These are phyloP conservation scores for Petunia axillaris DNA, from an alignment of 257 asterid genomes.

Conservation along the genomic window DNA sequence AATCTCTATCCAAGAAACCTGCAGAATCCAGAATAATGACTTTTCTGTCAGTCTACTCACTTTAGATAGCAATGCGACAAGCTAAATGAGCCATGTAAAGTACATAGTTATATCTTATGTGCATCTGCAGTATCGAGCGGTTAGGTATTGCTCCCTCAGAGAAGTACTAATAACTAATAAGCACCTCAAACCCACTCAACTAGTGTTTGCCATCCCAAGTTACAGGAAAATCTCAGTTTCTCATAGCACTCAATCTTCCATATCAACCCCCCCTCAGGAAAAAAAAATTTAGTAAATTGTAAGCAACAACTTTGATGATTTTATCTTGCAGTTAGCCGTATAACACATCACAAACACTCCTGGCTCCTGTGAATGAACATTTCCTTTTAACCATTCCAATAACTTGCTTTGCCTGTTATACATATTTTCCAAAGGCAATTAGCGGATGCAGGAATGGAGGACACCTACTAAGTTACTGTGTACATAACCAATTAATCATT, in stretches of 20 bases:
- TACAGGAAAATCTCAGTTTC: neutral
- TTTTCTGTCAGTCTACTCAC: neutral
- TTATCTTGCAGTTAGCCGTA: neutral
- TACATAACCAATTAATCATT: neutral
- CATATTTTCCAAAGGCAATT: neutral
- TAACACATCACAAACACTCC: neutral
- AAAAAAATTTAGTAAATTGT: neutral
- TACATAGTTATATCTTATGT: neutral
- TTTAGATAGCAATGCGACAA: neutral
- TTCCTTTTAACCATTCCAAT: neutral
- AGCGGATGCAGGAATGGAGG: neutral
- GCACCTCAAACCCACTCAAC: conserved; percentile 11
- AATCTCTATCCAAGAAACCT: neutral
- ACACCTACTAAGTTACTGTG: neutral
- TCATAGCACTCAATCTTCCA: neutral
- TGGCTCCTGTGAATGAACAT: neutral
- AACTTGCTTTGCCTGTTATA: neutral
- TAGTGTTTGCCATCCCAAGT: neutral
- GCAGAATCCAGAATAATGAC: conserved; percentile 12
- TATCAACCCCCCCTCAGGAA: neutral
- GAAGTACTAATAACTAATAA: neutral
- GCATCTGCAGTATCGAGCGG: neutral
- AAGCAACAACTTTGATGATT: neutral
- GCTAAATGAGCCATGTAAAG: neutral
- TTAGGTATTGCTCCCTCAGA: neutral